Evolutionary conservation across 805 yeast genomes (phyloP).

Genomic region (Ogataea ganodermae): DNA sequence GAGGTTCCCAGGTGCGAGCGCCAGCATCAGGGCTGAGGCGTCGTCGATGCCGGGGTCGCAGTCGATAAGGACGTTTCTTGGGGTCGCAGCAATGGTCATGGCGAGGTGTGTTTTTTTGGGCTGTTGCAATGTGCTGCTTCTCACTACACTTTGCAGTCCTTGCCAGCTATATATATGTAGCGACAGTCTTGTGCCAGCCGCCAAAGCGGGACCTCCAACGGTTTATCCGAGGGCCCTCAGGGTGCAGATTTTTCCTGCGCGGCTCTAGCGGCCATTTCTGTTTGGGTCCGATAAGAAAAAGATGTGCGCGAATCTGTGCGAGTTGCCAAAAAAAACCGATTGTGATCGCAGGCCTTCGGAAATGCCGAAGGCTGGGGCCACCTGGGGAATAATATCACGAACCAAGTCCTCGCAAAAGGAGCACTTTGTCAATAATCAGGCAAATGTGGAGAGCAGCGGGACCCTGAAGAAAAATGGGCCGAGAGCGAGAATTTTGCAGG

Average conservation of each 20-base stretch:
- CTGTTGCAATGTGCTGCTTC: no score
- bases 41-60: conserved; percentile 34
- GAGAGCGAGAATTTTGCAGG: background rate
- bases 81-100: background rate
- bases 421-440: no score
- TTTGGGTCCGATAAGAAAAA: conserved; percentile 1
- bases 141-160: background rate
- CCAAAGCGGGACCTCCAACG: background rate
- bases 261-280: background rate
- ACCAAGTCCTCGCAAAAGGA: background rate
- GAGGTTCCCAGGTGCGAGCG: conserved; percentile 26
- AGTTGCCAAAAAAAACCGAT: background rate
- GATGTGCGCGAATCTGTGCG: background rate
- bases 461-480: no score
- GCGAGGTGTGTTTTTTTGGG: background rate
- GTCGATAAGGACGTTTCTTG: conserved; percentile 26
- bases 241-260: no score
- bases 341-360: conserved; percentile 10
- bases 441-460: no score
- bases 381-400: background rate
- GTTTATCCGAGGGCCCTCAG: conserved; percentile 1
- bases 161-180: no score
- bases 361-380: conserved; percentile 9
- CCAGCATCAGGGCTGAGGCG: conserved; percentile 28
- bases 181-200: no score